Conservation (phyloP, 2,329 filamentous ascomycete genomes). For the Sphaerulina musiva region DNA sequence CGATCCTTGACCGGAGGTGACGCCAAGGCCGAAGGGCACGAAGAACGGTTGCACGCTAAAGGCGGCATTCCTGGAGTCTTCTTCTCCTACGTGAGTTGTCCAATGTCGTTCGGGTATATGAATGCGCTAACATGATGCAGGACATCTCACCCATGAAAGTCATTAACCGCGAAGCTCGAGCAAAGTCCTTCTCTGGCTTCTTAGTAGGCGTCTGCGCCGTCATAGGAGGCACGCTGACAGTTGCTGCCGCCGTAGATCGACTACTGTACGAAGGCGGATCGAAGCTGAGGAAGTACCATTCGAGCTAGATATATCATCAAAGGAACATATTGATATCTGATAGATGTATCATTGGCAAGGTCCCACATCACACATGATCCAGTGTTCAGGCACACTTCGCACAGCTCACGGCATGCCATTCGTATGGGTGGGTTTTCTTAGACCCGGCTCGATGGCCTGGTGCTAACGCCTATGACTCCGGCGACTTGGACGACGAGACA, state of each 20-base stretch:
- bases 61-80: conserved; percentile 96
- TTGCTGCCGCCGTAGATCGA: conserved; percentile 87
- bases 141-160: conserved; percentile 99
- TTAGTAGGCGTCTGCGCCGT: conserved; percentile 90
- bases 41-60: conserved; percentile 80
- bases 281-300: conserved; percentile 79
- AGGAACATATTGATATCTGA: conserved; percentile 1
- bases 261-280: conserved; percentile 82
- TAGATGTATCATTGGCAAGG: conserved; percentile 2
- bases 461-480: no score
- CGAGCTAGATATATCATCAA: conserved; percentile 37
- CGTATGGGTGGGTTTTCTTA: no score
- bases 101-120: no score
- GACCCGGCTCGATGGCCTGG: no score
- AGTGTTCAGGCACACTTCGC: neutral
- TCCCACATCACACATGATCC: neutral
- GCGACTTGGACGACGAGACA: no score
- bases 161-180: conserved; percentile 84
- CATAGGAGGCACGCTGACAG: conserved; percentile 88
- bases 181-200: conserved; percentile 88
- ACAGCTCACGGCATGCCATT: no score
- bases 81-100: conserved; percentile 79
- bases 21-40: conserved; percentile 80
- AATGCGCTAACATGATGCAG: conserved; percentile 12
- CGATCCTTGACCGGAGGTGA: conserved; percentile 76